Conservation (phyloP, 495 filamentous ascomycete genomes). For the Penicillium silybi region DNA sequence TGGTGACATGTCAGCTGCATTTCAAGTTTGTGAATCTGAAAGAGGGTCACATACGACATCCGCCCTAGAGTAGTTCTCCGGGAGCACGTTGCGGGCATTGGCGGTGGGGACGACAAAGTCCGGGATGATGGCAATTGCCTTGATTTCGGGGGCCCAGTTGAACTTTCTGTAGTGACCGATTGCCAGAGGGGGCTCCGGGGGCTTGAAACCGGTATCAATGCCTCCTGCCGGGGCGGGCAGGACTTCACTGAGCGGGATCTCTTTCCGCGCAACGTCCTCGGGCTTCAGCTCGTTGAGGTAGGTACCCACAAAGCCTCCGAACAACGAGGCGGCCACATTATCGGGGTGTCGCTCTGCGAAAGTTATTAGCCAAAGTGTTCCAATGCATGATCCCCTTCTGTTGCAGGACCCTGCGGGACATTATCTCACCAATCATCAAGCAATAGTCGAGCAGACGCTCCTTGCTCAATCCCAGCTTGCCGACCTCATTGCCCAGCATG, state of each 20-base stretch:
- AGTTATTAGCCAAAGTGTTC: slow-evolving; percentile 6
- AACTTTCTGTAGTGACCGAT: slow-evolving; percentile 95
- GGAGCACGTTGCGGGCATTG: slow-evolving; percentile 78
- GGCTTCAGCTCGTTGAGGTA: slow-evolving; percentile 87
- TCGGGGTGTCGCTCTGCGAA: slow-evolving; percentile 82
- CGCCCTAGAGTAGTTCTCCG: slow-evolving; percentile 64
- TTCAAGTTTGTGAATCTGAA: not conserved
- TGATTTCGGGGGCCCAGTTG: slow-evolving; percentile 86
- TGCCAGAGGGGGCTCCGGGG: slow-evolving; percentile 80
- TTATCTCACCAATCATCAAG: slow-evolving; percentile 72
- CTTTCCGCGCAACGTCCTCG: slow-evolving; percentile 76
- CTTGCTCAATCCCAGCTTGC: slow-evolving; percentile 70
- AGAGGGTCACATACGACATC: slow-evolving; percentile 62
- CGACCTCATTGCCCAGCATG: slow-evolving; percentile 84
- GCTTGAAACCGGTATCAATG: slow-evolving; percentile 75
- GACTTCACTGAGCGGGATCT: slow-evolving; percentile 95
- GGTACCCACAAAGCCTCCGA: slow-evolving; percentile 94
- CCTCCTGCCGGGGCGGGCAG: slow-evolving; percentile 82
- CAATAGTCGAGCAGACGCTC: slow-evolving; percentile 90
- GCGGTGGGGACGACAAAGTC: slow-evolving; percentile 91
- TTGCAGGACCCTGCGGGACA: not conserved
- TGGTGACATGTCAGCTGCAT: slow-evolving; percentile 19
- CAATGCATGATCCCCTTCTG: not conserved
- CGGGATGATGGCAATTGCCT: slow-evolving; percentile 89
- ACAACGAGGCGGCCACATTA: slow-evolving; percentile 91